Percentiles rank a stretch among this genome's conserved stretches.
Evolutionary conservation across 805 yeast genomes (phyloP).

Genomic region (Ogataea kodamae): DNA sequence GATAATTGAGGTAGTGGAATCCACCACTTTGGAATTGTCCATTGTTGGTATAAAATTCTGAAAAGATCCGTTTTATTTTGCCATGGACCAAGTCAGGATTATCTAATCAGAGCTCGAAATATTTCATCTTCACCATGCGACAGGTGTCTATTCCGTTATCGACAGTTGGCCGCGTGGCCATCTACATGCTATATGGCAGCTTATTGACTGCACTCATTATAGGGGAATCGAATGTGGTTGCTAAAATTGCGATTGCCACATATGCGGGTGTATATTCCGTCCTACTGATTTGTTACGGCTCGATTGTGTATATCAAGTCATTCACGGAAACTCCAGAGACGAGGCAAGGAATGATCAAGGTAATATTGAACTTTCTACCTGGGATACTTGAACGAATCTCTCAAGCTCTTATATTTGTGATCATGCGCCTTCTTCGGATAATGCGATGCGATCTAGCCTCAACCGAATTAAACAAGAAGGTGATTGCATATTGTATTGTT

Average conservation of each 20-base stretch:
- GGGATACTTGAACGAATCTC: constrained; percentile 23
- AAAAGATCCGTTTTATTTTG: constrained; percentile 3
- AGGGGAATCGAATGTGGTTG: constrained; percentile 23
- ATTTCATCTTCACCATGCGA: constrained; percentile 7
- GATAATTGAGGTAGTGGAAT: constrained; percentile 19
- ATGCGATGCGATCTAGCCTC: constrained; percentile 1
- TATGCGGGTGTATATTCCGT: constrained; percentile 26
- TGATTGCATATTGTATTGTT: constrained; percentile 27
- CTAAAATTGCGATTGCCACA: constrained; percentile 29
- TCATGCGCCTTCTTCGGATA: constrained; percentile 4
- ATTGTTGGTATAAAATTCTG: constrained; percentile 1
- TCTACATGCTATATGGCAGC: constrained; percentile 10
- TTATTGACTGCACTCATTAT: constrained; percentile 16
- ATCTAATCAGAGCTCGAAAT: constrained; percentile 7
- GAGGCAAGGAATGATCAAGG: constrained; percentile 20
- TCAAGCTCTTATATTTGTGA: constrained; percentile 10
- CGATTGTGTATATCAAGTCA: constrained; percentile 24
- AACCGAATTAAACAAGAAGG: constrained; percentile 9
- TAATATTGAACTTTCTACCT: constrained; percentile 24
- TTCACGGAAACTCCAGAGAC: constrained; percentile 1
- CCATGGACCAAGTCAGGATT: constrained; percentile 2
- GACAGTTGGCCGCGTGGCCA: constrained; percentile 18
- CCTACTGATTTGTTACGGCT: constrained; percentile 19
- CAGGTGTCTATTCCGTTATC: constrained; percentile 8
- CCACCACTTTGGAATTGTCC: constrained; percentile 16